These are phyloP conservation scores for Geosiphon pyriformis DNA, from an alignment of 192 early-diverging fungal genomes.

Conservation along the genomic window DNA sequence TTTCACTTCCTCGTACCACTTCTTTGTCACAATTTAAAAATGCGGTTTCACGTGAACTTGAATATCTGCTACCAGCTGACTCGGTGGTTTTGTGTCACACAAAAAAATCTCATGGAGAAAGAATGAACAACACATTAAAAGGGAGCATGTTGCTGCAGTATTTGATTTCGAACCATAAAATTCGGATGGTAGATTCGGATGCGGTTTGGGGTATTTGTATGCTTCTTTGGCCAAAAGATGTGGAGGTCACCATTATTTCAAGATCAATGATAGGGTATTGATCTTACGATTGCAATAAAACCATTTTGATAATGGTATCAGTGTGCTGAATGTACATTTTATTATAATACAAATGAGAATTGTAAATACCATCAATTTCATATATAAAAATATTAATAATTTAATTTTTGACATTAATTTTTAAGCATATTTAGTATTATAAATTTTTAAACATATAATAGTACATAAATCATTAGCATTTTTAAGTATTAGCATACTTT, in stretches of 20 bases:
- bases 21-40: not conserved
- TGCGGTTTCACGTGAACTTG: not conserved
- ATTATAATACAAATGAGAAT: too few species aligned
- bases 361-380: too few species aligned
- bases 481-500: too few species aligned
- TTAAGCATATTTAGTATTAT: too few species aligned
- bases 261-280: too few species aligned
- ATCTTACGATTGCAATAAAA: too few species aligned
- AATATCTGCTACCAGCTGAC: not conserved
- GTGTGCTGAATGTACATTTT: too few species aligned
- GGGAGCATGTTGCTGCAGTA: not conserved
- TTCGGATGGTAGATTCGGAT: not conserved
- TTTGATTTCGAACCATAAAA: not conserved
- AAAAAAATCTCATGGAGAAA: not conserved
- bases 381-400: too few species aligned
- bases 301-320: too few species aligned
- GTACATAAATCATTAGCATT: too few species aligned
- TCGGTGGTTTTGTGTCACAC: not conserved
- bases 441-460: too few species aligned
- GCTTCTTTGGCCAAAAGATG: not conserved
- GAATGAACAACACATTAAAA: not conserved
- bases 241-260: not conserved
- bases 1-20: not conserved
- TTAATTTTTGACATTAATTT: too few species aligned
- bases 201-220: not conserved